phyloP scores from a whole-genome alignment of 345 rosid genomes.

The Eucalyptus dawsonii region DNA sequence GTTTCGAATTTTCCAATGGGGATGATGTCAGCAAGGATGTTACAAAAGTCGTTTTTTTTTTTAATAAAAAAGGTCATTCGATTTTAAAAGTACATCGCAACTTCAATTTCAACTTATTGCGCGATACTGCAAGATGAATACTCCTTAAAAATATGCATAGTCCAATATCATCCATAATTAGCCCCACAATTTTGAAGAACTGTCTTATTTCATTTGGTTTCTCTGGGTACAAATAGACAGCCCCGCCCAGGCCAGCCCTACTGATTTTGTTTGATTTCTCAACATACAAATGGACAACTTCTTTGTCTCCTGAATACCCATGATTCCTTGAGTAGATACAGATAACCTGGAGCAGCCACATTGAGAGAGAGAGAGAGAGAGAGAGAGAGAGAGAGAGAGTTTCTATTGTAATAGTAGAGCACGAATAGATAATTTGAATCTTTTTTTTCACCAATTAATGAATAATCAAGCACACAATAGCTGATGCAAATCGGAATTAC shows the following conservation, averaged over 20 bases:
- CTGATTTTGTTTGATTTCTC: neutral
- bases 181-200: neutral
- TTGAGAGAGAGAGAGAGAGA: neutral
- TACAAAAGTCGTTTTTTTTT: neutral
- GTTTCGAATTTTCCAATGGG: neutral
- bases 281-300: neutral
- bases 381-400: neutral
- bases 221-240: neutral
- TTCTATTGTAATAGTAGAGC: neutral
- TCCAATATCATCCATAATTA: neutral
- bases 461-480: neutral
- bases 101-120: neutral
- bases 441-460: neutral
- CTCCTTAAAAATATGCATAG: neutral
- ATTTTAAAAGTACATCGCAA: neutral
- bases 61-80: neutral
- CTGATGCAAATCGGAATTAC: neutral
- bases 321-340: neutral
- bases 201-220: neutral
- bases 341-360: neutral
- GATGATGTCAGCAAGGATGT: neutral
- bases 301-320: neutral
- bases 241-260: neutral
- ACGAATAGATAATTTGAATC: neutral
- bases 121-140: rapidly evolving